Conservation (phyloP, 1,284 basidiomycete genomes). For the Cutaneotrichosporon cavernicola region DNA sequence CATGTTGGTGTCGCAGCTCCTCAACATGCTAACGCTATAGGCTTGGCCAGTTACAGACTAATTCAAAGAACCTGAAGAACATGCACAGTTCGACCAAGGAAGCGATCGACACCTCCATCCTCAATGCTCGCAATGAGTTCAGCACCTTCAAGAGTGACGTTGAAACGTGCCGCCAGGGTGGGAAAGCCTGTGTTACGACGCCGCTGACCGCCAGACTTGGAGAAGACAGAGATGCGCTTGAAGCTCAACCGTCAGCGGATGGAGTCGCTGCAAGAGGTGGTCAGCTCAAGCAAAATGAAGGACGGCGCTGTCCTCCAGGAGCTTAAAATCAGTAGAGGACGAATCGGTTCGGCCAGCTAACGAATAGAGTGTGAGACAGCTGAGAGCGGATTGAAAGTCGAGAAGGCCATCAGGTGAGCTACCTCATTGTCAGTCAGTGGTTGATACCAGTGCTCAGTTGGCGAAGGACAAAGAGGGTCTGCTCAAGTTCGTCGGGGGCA, state of each 20-base stretch:
- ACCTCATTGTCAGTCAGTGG: not conserved
- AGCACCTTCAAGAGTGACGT: not conserved
- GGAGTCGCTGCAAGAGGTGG: not conserved
- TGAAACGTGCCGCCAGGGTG: not conserved
- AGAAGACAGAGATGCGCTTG: not conserved
- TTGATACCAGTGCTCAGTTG: not conserved
- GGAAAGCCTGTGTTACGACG: not conserved
- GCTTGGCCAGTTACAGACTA: not conserved
- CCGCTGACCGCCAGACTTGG: not conserved
- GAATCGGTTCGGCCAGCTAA: not conserved
- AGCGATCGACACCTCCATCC: not conserved
- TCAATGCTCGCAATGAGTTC: not conserved
- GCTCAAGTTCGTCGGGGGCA: not conserved
- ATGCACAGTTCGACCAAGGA: not conserved
- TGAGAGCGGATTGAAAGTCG: not conserved
- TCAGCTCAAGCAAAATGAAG: not conserved
- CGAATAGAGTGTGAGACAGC: not conserved
- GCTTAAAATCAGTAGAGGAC: not conserved
- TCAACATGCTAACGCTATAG: not conserved
- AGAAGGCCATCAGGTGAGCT: conserved; percentile 1
- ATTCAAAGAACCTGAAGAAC: not conserved
- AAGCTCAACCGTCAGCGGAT: not conserved
- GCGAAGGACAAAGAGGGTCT: not conserved
- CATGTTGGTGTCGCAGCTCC: not conserved
- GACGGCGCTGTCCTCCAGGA: not conserved